Evolutionary conservation across 257 asterid species (phyloP).

Genomic region (Ehretia macrophylla): DNA sequence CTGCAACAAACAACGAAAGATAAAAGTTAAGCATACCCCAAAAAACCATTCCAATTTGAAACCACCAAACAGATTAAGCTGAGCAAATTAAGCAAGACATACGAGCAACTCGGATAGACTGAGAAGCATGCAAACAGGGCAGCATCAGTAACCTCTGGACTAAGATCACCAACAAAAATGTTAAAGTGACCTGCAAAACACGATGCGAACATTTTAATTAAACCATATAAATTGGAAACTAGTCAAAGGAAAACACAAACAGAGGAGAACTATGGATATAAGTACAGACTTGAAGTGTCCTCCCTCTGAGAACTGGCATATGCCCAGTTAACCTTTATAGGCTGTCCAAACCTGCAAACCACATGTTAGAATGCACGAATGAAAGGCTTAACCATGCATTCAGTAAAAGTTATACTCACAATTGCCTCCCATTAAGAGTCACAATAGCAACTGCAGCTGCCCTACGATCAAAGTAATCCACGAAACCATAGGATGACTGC

Average conservation of each 20-base stretch:
- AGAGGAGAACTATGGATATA: not conserved
- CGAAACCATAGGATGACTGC: conserved; percentile 93
- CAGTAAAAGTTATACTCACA: conserved; percentile 40
- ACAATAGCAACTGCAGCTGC: conserved; percentile 74
- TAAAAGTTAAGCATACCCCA: not conserved
- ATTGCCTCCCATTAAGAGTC: conserved; percentile 69
- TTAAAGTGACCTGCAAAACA: conserved; percentile 56
- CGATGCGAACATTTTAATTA: not conserved
- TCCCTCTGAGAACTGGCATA: conserved; percentile 82
- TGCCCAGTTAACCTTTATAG: conserved; percentile 90
- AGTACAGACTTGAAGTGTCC: conserved; percentile 63
- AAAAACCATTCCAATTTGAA: not conserved
- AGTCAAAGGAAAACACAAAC: not conserved
- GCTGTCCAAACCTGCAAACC: conserved; percentile 72
- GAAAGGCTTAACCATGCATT: conserved; percentile 4
- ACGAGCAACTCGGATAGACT: conserved; percentile 70
- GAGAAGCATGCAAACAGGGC: conserved; percentile 68
- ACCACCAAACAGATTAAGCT: too few relatives aligned
- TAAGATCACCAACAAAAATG: conserved; percentile 89
- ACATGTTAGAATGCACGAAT: conserved; percentile 24
- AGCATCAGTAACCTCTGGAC: conserved; percentile 93
- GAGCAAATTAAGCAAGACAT: conserved; percentile 19
- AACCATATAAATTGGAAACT: not conserved
- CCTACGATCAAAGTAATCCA: conserved; percentile 78
- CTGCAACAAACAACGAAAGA: conserved; percentile 30